Conservation (phyloP, 805 yeast species). For the Wickerhamomyces kurtzmanii region DNA sequence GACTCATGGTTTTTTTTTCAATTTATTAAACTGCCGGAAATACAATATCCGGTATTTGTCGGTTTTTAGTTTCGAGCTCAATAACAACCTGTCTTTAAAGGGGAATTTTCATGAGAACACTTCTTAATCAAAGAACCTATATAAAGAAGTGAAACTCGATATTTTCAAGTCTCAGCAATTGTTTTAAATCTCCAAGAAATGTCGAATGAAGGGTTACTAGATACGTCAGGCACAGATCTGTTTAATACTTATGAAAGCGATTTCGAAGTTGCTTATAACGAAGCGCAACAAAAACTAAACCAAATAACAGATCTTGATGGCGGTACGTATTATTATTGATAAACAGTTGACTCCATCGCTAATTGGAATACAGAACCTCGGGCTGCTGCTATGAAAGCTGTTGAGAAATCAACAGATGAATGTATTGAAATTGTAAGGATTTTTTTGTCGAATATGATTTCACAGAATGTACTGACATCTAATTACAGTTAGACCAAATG, state of each 20-base stretch:
- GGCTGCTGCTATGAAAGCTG: slow-evolving; percentile 42
- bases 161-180: too few relatives aligned
- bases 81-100: too few relatives aligned
- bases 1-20: too few relatives aligned
- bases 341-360: slow-evolving; percentile 1
- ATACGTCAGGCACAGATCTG: slow-evolving; percentile 13
- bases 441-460: background rate
- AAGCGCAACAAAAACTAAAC: slow-evolving; percentile 55
- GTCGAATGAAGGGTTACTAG: slow-evolving; percentile 16
- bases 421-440: slow-evolving; percentile 50
- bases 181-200: too few relatives aligned
- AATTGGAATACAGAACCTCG: slow-evolving; percentile 30
- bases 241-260: slow-evolving; percentile 27
- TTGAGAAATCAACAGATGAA: slow-evolving; percentile 68
- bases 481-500: slow-evolving; percentile 64
- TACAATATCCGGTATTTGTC: too few relatives aligned
- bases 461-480: background rate
- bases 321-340: slow-evolving; percentile 21
- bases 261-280: slow-evolving; percentile 52
- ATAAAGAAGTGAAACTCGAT: too few relatives aligned
- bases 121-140: too few relatives aligned
- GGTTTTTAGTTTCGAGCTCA: too few relatives aligned
- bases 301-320: slow-evolving; percentile 40
- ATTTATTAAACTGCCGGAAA: too few relatives aligned
- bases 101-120: too few relatives aligned